Evolutionary conservation across 306 rosid genomes (phyloP).

Genomic region (Cicer arietinum): DNA sequence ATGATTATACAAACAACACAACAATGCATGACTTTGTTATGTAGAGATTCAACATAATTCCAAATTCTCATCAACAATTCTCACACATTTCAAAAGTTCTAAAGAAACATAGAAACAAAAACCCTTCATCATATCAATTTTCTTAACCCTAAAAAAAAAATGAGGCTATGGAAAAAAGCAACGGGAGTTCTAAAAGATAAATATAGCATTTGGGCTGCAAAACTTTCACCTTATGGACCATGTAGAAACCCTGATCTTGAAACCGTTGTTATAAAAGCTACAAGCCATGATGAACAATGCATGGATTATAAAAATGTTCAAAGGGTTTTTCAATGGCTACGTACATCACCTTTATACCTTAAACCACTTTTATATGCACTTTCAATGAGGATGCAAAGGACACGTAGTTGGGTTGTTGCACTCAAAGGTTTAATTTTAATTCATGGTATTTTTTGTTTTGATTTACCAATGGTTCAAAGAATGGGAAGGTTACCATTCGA

Average conservation of each 20-base stretch:
- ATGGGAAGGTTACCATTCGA: constrained; percentile 76
- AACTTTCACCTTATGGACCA: constrained; percentile 50
- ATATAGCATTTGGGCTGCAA: constrained; percentile 65
- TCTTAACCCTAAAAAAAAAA: constrained; percentile 14
- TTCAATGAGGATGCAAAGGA: constrained; percentile 62
- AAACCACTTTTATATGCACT: constrained; percentile 61
- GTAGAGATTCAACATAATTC: neutral
- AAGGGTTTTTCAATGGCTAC: constrained; percentile 73
- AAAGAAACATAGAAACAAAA: neutral
- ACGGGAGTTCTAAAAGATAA: constrained; percentile 73
- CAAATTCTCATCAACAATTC: neutral
- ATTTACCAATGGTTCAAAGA: constrained; percentile 51
- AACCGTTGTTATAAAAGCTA: constrained; percentile 69
- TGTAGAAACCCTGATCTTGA: constrained; percentile 67
- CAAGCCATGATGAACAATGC: constrained; percentile 72
- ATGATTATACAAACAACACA: constrained; percentile 11
- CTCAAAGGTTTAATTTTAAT: constrained; percentile 81
- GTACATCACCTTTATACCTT: constrained; percentile 58
- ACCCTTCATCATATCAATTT: neutral
- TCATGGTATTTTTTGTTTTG: constrained; percentile 73
- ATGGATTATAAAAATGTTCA: constrained; percentile 71
- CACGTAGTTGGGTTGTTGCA: constrained; percentile 74
- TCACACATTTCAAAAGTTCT: neutral
- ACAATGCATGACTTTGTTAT: neutral
- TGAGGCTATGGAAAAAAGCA: constrained; percentile 79